phyloP scores from a whole-genome alignment of 2,329 filamentous ascomycete species.

The Rhinocladiella similis region DNA sequence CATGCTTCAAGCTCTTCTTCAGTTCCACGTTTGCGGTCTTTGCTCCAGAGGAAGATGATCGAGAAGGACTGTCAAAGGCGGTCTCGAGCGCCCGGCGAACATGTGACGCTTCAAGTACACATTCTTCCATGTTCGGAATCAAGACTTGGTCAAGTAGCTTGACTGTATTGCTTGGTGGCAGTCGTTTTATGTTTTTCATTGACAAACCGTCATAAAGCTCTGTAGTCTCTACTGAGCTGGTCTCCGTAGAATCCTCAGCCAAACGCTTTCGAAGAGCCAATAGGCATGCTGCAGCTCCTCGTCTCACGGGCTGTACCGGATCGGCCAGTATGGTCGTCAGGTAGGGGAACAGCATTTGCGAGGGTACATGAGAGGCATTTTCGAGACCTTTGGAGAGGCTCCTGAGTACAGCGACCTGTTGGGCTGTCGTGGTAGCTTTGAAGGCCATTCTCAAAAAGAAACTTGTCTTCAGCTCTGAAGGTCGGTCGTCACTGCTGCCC shows the following conservation, averaged over 20 bases:
- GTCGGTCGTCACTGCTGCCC: slow-evolving; percentile 22
- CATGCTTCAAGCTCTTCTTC: slow-evolving; percentile 63
- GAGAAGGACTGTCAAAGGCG: slow-evolving; percentile 55
- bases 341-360: slow-evolving; percentile 84
- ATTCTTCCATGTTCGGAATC: slow-evolving; percentile 80
- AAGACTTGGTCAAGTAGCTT: slow-evolving; percentile 67
- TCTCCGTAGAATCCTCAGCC: slow-evolving; percentile 38
- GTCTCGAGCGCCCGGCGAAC: slow-evolving; percentile 64
- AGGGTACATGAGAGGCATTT: slow-evolving; percentile 61
- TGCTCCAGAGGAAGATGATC: slow-evolving; percentile 38
- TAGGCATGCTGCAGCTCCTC: slow-evolving; percentile 69
- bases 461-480: slow-evolving; percentile 16
- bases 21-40: slow-evolving; percentile 49
- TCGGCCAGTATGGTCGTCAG: slow-evolving; percentile 73
- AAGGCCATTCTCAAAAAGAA: slow-evolving; percentile 26
- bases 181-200: slow-evolving; percentile 13
- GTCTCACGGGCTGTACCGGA: slow-evolving; percentile 71
- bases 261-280: slow-evolving; percentile 57
- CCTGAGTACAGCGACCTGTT: slow-evolving; percentile 39
- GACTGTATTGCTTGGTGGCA: slow-evolving; percentile 32
- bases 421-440: slow-evolving; percentile 24
- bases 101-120: slow-evolving; percentile 73
- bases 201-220: slow-evolving; percentile 16
- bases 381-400: slow-evolving; percentile 46
- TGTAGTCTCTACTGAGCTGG: not conserved